A percentile compares a stretch with the other conserved stretches of the same genome.
Evolutionary conservation across 2,329 filamentous ascomycete species (phyloP).

Genomic region (Huntiella decipiens): DNA sequence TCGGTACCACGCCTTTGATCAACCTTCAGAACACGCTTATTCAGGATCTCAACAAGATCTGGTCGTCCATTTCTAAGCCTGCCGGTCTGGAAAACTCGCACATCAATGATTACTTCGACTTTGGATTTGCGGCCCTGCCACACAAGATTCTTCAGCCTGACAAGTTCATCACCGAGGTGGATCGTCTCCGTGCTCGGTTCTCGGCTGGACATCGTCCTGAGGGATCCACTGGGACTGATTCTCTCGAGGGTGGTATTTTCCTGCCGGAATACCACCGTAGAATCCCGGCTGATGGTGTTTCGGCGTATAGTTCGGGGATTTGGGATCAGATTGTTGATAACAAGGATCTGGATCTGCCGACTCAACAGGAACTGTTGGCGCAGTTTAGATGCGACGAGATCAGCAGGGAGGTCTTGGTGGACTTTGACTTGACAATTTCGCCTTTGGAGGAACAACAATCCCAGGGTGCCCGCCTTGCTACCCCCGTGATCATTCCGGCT

Average conservation of each 20-base stretch:
- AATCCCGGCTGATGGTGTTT: slow-evolving; percentile 94
- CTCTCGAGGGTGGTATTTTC: slow-evolving; percentile 65
- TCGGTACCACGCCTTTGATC: slow-evolving; percentile 73
- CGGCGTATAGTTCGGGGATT: slow-evolving; percentile 77
- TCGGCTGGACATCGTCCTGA: slow-evolving; percentile 57
- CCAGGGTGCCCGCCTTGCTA: slow-evolving; percentile 54
- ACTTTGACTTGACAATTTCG: slow-evolving; percentile 62
- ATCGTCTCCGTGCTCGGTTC: slow-evolving; percentile 65
- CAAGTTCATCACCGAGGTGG: slow-evolving; percentile 65
- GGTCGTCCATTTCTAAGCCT: slow-evolving; percentile 84
- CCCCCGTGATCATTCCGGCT: slow-evolving; percentile 50
- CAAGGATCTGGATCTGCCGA: slow-evolving; percentile 91
- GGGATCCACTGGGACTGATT: slow-evolving; percentile 39
- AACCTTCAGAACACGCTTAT: slow-evolving; percentile 83
- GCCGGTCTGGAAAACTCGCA: slow-evolving; percentile 67
- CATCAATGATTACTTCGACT: slow-evolving; percentile 97
- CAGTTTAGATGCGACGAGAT: slow-evolving; percentile 98
- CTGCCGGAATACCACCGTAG: slow-evolving; percentile 86
- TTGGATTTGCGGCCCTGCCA: slow-evolving; percentile 84
- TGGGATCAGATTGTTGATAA: slow-evolving; percentile 99
- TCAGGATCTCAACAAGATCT: slow-evolving; percentile 80
- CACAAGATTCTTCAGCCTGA: slow-evolving; percentile 95
- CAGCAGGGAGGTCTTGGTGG: slow-evolving; percentile 64
- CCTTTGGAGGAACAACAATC: slow-evolving; percentile 78
- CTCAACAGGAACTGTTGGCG: slow-evolving; percentile 87